Conservation (phyloP, 371 early-diverging fungal species). For the Chytridiales sp. region DNA sequence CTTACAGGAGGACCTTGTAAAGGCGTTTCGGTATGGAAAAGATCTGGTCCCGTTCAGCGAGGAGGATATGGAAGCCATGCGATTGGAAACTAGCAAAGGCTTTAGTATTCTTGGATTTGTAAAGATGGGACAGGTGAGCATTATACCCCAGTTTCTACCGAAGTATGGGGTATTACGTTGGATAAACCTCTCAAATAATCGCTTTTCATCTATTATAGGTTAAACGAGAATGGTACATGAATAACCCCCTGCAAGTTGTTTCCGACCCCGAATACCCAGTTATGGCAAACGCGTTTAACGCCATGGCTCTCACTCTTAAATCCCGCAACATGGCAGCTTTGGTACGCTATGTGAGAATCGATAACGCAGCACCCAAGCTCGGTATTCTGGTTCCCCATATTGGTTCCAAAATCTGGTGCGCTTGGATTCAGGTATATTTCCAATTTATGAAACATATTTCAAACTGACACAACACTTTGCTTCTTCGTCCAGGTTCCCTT, state of each 20-base stretch:
- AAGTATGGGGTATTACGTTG: no score
- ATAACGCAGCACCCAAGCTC: conserved; percentile 59
- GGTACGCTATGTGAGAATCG: conserved; percentile 60
- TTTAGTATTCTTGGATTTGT: conserved; percentile 64
- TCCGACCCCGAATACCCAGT: conserved; percentile 43
- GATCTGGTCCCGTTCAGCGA: conserved; percentile 59
- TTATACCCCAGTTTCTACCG: background rate
- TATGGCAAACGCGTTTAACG: conserved; percentile 51
- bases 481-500: conserved; percentile 59
- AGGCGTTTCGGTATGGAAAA: conserved; percentile 70
- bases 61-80: conserved; percentile 60
- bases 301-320: conserved; percentile 57
- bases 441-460: conserved; percentile 6
- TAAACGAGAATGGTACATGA: conserved; percentile 57
- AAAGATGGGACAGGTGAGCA: conserved; percentile 38
- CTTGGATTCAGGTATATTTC: conserved; percentile 61
- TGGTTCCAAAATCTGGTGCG: conserved; percentile 51
- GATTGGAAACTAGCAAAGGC: conserved; percentile 57
- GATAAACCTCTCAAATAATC: background rate
- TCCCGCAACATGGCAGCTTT: conserved; percentile 58
- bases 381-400: conserved; percentile 62
- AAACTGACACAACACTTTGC: background rate
- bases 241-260: conserved; percentile 54
- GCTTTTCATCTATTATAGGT: conserved; percentile 43
- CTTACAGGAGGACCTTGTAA: conserved; percentile 53